These are phyloP conservation scores for Phanerochaete sordida DNA, from an alignment of 768 basidiomycete genomes.

Conservation along the genomic window DNA sequence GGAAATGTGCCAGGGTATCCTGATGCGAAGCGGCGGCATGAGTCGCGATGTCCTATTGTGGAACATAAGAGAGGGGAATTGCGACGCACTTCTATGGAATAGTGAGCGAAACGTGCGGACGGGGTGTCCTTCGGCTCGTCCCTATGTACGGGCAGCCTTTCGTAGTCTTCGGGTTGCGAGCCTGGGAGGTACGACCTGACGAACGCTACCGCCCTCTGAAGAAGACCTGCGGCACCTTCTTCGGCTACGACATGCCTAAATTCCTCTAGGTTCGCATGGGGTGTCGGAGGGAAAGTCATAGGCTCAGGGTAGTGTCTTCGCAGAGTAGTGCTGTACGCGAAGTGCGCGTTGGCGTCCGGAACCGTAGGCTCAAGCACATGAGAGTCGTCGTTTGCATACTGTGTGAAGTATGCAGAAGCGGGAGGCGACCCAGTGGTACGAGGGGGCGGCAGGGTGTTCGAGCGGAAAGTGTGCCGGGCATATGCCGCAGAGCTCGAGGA, in stretches of 20 bases:
- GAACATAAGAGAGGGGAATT: conserved; percentile 5
- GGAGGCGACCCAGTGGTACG: conserved; percentile 57
- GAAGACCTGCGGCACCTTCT: conserved; percentile 35
- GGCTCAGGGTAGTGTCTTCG: conserved; percentile 58
- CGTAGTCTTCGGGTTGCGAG: conserved; percentile 19
- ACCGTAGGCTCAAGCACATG: conserved; percentile 50
- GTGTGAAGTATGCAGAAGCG: conserved; percentile 76
- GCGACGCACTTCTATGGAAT: conserved; percentile 55
- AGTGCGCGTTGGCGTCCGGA: conserved; percentile 67
- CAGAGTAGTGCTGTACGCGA: conserved; percentile 80
- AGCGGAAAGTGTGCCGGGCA: conserved; percentile 12
- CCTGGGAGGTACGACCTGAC: conserved; percentile 13
- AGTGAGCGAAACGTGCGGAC: conserved; percentile 67
- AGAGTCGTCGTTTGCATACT: conserved; percentile 45
- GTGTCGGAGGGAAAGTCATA: conserved; percentile 37
- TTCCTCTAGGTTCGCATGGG: conserved; percentile 27
- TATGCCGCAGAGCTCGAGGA: conserved; percentile 16
- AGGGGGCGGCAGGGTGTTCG: conserved; percentile 4
- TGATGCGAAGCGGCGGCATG: conserved; percentile 25
- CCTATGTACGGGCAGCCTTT: conserved; percentile 23
- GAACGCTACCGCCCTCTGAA: conserved; percentile 38
- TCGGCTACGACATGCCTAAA: conserved; percentile 23
- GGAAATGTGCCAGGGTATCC: conserved; percentile 74
- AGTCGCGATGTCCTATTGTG: background rate
- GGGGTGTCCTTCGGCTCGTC: conserved; percentile 45